Conservation (phyloP, 2,329 filamentous ascomycete genomes). For the Stachybotrys echinatus region DNA sequence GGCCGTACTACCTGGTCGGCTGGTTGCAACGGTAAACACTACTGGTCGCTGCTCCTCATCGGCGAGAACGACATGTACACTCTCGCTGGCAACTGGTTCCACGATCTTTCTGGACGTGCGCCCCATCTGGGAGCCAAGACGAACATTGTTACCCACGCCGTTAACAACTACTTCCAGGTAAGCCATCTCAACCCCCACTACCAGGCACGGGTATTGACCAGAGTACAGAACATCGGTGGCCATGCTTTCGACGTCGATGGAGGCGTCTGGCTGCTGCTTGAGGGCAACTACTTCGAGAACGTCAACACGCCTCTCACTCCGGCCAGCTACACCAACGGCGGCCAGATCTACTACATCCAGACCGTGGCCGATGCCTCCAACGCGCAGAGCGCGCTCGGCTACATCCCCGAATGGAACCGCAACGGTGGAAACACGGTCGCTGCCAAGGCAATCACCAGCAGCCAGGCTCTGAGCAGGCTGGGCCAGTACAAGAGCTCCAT, state of each 20-base stretch:
- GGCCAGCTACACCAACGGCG: constrained; percentile 9
- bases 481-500: constrained; percentile 12
- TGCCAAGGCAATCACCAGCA: constrained; percentile 8
- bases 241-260: not conserved
- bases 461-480: constrained; percentile 9
- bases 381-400: constrained; percentile 11
- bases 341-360: constrained; percentile 16
- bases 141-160: not conserved
- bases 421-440: constrained; percentile 6
- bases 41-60: constrained; percentile 27
- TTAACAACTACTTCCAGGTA: constrained; percentile 1
- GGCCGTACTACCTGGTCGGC: constrained; percentile 35
- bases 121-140: not conserved
- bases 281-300: not conserved
- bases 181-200: not conserved
- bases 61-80: not conserved
- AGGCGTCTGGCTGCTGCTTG: not conserved
- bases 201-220: no score
- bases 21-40: constrained; percentile 38
- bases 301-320: constrained; percentile 5
- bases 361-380: constrained; percentile 16
- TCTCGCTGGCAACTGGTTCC: not conserved
- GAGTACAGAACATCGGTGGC: not conserved
- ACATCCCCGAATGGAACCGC: constrained; percentile 18
- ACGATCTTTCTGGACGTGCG: not conserved